Percentiles rank a stretch among this genome's conserved stretches.
phyloP scores from a whole-genome alignment of 1,139 yeast species.

The Blastobotrys petasosporus region DNA sequence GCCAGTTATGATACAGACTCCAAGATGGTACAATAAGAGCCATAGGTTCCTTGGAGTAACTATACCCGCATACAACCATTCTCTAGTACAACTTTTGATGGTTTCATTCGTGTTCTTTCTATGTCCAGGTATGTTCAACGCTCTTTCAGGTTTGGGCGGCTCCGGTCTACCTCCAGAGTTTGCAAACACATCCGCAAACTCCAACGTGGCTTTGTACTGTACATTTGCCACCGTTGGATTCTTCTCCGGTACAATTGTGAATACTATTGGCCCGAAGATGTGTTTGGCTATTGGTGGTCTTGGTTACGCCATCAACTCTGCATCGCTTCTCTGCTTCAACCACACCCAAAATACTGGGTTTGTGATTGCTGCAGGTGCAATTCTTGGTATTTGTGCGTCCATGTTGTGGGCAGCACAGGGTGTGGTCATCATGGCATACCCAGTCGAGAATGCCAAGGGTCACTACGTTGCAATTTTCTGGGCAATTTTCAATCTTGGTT shows the following conservation, averaged over 20 bases:
- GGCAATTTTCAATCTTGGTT: constrained; percentile 61
- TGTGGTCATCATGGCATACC: constrained; percentile 51
- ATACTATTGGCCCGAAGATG: constrained; percentile 45
- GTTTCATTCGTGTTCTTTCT: constrained; percentile 30
- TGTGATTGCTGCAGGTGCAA: constrained; percentile 55
- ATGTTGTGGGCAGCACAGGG: constrained; percentile 60
- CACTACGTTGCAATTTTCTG: constrained; percentile 49
- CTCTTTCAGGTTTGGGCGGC: constrained; percentile 50
- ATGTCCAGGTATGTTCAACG: constrained; percentile 49
- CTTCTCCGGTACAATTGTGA: constrained; percentile 55
- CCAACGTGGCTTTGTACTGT: constrained; percentile 50
- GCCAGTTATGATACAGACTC: constrained; percentile 9
- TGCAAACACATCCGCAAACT: constrained; percentile 42
- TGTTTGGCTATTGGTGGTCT: constrained; percentile 50
- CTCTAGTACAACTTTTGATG: constrained; percentile 26
- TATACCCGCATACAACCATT: constrained; percentile 21
- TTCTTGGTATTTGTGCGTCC: constrained; percentile 52
- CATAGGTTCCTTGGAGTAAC: constrained; percentile 14
- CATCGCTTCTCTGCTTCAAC: constrained; percentile 45
- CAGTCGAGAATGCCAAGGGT: constrained; percentile 52
- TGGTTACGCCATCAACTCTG: constrained; percentile 53
- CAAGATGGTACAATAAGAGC: constrained; percentile 21
- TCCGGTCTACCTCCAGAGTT: constrained; percentile 33
- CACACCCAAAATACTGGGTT: constrained; percentile 49
- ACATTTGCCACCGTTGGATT: constrained; percentile 51